Base-by-base conservation (phyloP, 805 yeast species). In the Kazachstania martiniae region DNA sequence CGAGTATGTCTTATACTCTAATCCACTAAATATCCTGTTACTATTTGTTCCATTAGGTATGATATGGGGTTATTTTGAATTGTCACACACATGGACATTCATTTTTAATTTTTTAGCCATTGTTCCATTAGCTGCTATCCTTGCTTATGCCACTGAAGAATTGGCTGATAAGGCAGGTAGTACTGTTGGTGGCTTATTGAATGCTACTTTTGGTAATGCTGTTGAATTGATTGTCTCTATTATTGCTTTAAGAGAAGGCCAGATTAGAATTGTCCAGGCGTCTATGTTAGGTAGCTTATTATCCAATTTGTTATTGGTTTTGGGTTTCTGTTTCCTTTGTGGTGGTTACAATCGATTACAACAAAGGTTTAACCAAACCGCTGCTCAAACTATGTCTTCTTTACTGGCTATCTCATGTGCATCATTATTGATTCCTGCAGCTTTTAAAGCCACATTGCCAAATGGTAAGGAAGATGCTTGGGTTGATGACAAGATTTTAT, bases 201-300 rank as follows among this genome's bases (percentile, higher is more conserved):
- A 91, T 60, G 98, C 98, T 3, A 87, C 97, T 8, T 84, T 91
- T 55, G 98, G 98, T 37, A 91, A 91, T 56, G 97, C 97, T 2
- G 95, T 91, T 15, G 98, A 91, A 62, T 74, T 91, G 38, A 91
- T 91, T 56, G 97, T 91, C 22, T 82, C 95, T 2, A 65, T 91
- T 18, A 85, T 91, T 44, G 98, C 98, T 1, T 66, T 91, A 47
- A 66, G 62, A 44, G 79, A 82, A 27, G 82, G 84, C 44, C 96
- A 91, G 59, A 75, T 91, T 32, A 70, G 94, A 41, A 87, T 91
- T 49, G 97, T 91, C 18, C 97, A 91, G 60, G 94, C 97, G 2
- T 82, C 94, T 14, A 89, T 91, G 97, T 70, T 91, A 36, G 98
- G 98, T 21, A 80, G 94, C 33, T 83, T 91, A 39, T 65, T 91